Base-by-base conservation (phyloP, 192 early-diverging fungal species). In the Funneliformis mosseae region DNA sequence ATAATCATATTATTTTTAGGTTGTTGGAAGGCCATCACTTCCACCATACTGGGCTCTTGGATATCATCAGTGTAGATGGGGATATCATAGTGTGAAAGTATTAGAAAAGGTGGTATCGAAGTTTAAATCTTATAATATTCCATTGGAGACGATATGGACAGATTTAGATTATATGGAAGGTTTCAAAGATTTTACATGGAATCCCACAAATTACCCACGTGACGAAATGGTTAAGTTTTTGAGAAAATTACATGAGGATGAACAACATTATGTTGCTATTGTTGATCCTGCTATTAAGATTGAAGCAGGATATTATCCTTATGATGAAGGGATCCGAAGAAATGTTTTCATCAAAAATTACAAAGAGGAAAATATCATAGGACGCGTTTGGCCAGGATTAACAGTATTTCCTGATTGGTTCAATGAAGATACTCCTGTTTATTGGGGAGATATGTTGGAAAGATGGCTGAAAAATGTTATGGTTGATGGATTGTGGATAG, bases 141-240 rank as follows among this genome's bases (percentile, higher is more conserved):
- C 92, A 8, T 77, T 92, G 23, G 91, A 92, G 45, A 88, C 84
- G 5, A 86, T 88, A 16, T 93, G 92, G 92, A 89, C 88, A 2
- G 92, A 93, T 77, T 88, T 93, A 60, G 92, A 93, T 74, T 94
- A 93, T 77, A 94, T 94, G 93, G 89, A 92, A 42, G 46, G 60
- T 8, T 84, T 79, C 43, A 89, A 88, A 60, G 89, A 90, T 66
- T 94, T 94, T 68, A 88, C 93, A 0, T 91, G 88, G 61, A 90
- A 94, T 68, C 77, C 85, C 1, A 68, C 79, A 8, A 86, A 87
- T 43, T 94, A 88, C 79, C 91, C 93, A 0, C 70, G 86, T 11
- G 46, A 79, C 2, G 83, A 89, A 66, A 84, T 92, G 67, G 61
- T 82, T 8, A 82, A 75, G n/a, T 86, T 92, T 72, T 84, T 89